Evolutionary conservation across 2,329 filamentous ascomycete genomes (phyloP).

Genomic region (Emericellopsis atlantica): DNA sequence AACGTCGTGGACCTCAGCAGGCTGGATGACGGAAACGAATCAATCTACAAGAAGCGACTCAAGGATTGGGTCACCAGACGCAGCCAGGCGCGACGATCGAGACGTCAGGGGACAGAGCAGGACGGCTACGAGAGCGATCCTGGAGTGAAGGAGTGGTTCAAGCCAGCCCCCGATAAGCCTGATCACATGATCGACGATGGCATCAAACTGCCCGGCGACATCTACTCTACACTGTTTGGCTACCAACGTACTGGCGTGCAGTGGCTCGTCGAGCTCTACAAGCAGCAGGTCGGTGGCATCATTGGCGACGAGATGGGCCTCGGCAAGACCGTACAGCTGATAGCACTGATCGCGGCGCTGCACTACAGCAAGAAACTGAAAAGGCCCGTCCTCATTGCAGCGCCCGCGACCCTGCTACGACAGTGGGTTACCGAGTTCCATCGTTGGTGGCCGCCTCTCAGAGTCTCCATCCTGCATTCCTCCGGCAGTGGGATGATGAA

Average conservation of each 20-base stretch:
- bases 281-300: slow-evolving; percentile 83
- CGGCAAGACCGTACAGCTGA: slow-evolving; percentile 72
- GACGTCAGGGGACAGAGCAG: slow-evolving; percentile 20
- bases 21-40: slow-evolving; percentile 83
- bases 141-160: slow-evolving; percentile 58
- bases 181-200: slow-evolving; percentile 66
- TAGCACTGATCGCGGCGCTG: slow-evolving; percentile 74
- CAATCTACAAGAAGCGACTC: slow-evolving; percentile 63
- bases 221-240: slow-evolving; percentile 83
- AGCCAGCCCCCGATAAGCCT: slow-evolving; percentile 70
- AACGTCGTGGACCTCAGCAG: slow-evolving; percentile 35
- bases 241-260: slow-evolving; percentile 96
- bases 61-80: slow-evolving; percentile 56
- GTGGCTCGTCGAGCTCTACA: slow-evolving; percentile 88
- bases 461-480: slow-evolving; percentile 88
- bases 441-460: slow-evolving; percentile 96
- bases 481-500: slow-evolving; percentile 96
- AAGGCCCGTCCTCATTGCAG: slow-evolving; percentile 82
- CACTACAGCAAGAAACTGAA: slow-evolving; percentile 82
- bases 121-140: slow-evolving; percentile 28
- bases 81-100: slow-evolving; percentile 25
- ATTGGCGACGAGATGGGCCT: slow-evolving; percentile 97
- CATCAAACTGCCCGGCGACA: slow-evolving; percentile 78
- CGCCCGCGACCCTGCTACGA: slow-evolving; percentile 85
- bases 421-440: slow-evolving; percentile 99